A percentile compares a stretch with the other conserved stretches of the same genome.
Evolutionary conservation across 441 rosid species (phyloP).

Genomic region (Corymbia calophylla): DNA sequence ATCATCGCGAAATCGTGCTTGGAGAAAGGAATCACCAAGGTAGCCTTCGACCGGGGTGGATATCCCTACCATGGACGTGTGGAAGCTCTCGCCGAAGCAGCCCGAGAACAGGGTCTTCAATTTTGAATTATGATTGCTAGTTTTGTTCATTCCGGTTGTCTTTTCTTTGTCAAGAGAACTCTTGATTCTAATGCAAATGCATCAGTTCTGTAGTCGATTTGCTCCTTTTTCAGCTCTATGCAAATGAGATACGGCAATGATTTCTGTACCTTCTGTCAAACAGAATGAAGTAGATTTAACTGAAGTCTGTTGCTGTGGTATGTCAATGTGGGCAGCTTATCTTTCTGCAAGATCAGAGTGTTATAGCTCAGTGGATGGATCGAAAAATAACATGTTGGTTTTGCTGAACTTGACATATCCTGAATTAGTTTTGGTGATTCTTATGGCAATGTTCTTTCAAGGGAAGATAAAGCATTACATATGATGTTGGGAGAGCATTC

Average conservation of each 20-base stretch:
- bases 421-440: neutral
- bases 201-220: neutral
- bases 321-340: neutral
- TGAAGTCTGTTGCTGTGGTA: neutral
- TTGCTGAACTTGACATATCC: neutral
- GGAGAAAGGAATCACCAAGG: constrained; percentile 86
- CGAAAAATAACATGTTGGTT: neutral
- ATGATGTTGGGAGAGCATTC: neutral
- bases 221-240: neutral
- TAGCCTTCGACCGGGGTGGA: constrained; percentile 90
- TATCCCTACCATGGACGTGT: constrained; percentile 92
- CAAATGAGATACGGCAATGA: neutral
- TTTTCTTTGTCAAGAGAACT: neutral
- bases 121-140: constrained; percentile 25
- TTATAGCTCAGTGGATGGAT: neutral
- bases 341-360: neutral
- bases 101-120: constrained; percentile 79
- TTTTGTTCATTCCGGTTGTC: neutral
- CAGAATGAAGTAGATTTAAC: neutral
- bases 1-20: constrained; percentile 68
- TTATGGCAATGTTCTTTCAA: neutral
- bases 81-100: constrained; percentile 70
- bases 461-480: neutral
- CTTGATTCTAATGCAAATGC: neutral
- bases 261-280: neutral